Evolutionary conservation across 306 rosid species (phyloP), one percentile per base, ranked within the genome.

Genomic region (Sicyos edulis): DNA sequence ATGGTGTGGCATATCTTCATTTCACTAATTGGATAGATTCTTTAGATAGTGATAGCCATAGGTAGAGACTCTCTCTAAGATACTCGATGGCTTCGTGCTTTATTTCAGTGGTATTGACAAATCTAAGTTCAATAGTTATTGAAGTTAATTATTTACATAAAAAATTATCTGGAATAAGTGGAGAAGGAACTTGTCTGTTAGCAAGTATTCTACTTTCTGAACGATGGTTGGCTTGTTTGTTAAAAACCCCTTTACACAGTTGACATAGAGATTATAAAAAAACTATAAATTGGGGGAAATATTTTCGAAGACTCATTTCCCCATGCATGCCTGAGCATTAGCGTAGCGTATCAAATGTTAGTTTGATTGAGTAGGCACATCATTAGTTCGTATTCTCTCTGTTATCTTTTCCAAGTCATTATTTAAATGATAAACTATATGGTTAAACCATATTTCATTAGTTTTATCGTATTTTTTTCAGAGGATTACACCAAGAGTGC

Each of bases 401-500:
- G 56, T 47, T 47, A 12, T 14, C 34, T 3, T 67, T 67, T 20
- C 42, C 42, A 1, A 7, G 6, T 6, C 47, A 11, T 10, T 10
- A 56, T 45, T 42, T 17, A 37, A 64, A 19, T 64, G 70, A 45
- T 44, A 12, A 49, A 17, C 9, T 64, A 64, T 40, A 49, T 44
- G 71, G 19, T 66, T 65, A 6, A 65, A 67, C 13, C 55, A 49
- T 22, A 22, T 68, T 65, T 44, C 40, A 13, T 66, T 74, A 52
- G 11, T 42, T 32, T 32, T 24, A 22, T 5, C 10, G 10, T 71
- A 4, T n/a, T 54, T 55, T 54, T 83, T 76, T 26, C 86, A 84
- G 98, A 81, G 67, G 87, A 80, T 61, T 78, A 84, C 81, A 40
- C 21, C 54, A 82, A 70, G 80, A 82, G 58, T 70, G 40, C 55